phyloP scores from a whole-genome alignment of 345 rosid species.

The Lagerstroemia speciosa region DNA sequence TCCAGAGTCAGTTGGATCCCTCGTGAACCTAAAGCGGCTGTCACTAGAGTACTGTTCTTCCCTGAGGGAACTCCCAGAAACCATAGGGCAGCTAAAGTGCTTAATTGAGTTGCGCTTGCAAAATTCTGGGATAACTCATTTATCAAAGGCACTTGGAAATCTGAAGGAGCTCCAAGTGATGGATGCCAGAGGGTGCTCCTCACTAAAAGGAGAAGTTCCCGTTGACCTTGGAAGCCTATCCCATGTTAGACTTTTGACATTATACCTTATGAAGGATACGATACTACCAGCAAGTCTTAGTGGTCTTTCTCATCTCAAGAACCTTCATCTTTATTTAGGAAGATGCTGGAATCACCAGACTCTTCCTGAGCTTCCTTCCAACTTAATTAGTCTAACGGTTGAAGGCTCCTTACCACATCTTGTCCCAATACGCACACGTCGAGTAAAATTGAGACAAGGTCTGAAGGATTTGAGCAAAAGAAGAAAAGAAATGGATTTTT shows the following conservation, averaged over 20 bases:
- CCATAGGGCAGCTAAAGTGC: neutral
- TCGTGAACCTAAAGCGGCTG: neutral
- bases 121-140: neutral
- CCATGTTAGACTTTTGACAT: neutral
- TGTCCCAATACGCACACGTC: no score
- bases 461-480: no score
- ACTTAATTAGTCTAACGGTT: no score
- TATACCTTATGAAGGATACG: neutral
- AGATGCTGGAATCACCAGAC: neutral
- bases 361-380: no score
- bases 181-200: neutral
- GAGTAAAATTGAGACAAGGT: no score
- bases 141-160: neutral
- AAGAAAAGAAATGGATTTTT: neutral
- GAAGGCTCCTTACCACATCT: no score
- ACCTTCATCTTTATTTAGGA: neutral
- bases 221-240: neutral
- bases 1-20: neutral
- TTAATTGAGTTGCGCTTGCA: neutral
- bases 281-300: neutral
- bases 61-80: fast-evolving
- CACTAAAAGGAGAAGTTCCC: neutral
- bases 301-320: neutral
- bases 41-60: fast-evolving
- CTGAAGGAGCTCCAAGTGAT: neutral